Conservation (phyloP, 2,329 filamentous ascomycete species). For the Metarhizium brunneum region DNA sequence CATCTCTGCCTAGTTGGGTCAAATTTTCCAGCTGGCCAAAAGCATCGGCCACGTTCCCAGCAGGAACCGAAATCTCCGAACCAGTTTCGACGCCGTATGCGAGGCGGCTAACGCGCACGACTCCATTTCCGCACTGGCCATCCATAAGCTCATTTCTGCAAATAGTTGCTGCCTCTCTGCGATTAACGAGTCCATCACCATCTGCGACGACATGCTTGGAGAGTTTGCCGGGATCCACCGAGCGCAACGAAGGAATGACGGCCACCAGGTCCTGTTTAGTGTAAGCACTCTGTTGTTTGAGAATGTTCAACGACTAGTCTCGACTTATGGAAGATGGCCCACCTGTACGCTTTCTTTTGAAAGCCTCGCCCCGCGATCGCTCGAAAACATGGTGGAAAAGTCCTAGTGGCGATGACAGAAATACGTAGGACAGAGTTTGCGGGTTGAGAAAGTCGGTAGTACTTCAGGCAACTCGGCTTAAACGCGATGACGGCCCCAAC, state of each 20-base stretch:
- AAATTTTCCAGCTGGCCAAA: too few species aligned
- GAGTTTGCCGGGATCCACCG: conserved; percentile 23
- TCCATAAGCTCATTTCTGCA: conserved; percentile 17
- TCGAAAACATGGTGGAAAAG: conserved; percentile 28
- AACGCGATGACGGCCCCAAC: too few species aligned
- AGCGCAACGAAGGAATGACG: too few species aligned
- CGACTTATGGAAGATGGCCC: conserved; percentile 5
- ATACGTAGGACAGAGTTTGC: too few species aligned
- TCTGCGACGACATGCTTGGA: conserved; percentile 28
- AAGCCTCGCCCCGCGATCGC: conserved; percentile 30
- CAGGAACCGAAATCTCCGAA: too few species aligned
- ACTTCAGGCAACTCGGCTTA: too few species aligned
- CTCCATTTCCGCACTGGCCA: conserved; percentile 6
- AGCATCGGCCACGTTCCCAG: too few species aligned
- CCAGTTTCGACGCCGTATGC: too few species aligned
- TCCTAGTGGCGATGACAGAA: too few species aligned
- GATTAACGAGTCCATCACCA: conserved; percentile 10
- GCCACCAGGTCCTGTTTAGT: conserved; percentile 18
- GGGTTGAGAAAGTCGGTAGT: too few species aligned
- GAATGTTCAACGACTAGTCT: too few species aligned
- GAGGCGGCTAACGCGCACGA: neutral
- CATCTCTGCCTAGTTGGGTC: too few species aligned
- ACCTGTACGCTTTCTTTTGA: conserved; percentile 28
- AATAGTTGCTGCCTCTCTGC: conserved; percentile 20
- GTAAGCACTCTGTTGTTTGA: neutral